Evolutionary conservation across 257 asterid genomes (phyloP).

Genomic region (Solanum infundibuliforme): DNA sequence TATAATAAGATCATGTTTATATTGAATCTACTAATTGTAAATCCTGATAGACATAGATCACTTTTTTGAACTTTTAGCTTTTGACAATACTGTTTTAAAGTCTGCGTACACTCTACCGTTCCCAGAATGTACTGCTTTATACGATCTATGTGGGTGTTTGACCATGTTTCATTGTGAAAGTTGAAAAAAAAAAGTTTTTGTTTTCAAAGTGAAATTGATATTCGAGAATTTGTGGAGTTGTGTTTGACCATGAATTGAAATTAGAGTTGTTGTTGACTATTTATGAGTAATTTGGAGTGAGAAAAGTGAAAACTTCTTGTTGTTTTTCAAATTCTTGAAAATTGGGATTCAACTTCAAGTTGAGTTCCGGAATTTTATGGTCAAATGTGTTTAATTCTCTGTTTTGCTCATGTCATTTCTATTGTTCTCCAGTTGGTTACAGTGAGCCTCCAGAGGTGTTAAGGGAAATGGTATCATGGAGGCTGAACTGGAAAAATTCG

Average conservation of each 20-base stretch:
- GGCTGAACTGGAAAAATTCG: not conserved
- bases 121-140: not conserved
- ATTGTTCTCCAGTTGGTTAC: slow-evolving; percentile 8
- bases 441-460: slow-evolving; percentile 28
- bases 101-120: not conserved
- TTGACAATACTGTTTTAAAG: not conserved
- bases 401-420: slow-evolving; percentile 4
- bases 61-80: not conserved
- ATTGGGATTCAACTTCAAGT: not conserved
- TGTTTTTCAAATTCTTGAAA: not conserved
- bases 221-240: not conserved
- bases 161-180: not conserved
- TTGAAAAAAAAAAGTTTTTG: not conserved
- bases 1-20: not conserved
- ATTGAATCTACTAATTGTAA: not conserved
- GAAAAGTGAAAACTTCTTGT: not conserved
- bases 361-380: not conserved
- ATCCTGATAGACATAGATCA: not conserved
- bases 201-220: not conserved
- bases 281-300: not conserved
- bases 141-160: not conserved
- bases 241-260: not conserved
- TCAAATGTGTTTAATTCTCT: not conserved
- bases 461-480: not conserved
- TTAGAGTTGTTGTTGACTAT: not conserved